A percentile compares a stretch with the other conserved stretches of the same genome.
Evolutionary conservation across 2,329 filamentous ascomycete genomes (phyloP).

Genomic region (Dactylellina drechsleri): DNA sequence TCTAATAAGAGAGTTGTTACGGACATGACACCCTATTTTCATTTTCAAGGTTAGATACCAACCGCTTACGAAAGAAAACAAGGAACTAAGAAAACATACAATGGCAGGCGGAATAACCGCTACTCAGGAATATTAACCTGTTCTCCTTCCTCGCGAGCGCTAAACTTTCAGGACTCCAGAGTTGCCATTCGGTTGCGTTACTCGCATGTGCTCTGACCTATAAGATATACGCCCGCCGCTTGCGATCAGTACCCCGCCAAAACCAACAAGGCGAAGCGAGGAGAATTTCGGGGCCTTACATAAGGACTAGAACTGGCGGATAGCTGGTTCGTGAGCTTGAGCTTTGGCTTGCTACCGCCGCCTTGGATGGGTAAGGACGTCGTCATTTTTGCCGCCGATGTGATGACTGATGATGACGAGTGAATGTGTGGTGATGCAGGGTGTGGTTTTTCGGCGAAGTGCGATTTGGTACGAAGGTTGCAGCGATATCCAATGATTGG

Average conservation of each 20-base stretch:
- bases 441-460: slow-evolving; percentile 18
- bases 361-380: slow-evolving; percentile 43
- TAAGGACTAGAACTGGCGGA: slow-evolving; percentile 57
- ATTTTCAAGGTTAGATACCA: slow-evolving; percentile 5
- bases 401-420: not conserved
- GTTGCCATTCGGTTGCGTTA: slow-evolving; percentile 91
- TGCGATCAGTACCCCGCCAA: slow-evolving; percentile 24
- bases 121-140: slow-evolving; percentile 89
- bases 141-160: slow-evolving; percentile 81
- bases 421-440: slow-evolving; percentile 3
- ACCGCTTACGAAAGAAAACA: not conserved
- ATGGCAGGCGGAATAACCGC: slow-evolving; percentile 95
- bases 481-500: not conserved
- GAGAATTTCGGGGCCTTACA: slow-evolving; percentile 45
- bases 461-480: slow-evolving; percentile 9
- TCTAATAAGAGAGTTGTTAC: not conserved
- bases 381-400: slow-evolving; percentile 29
- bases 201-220: slow-evolving; percentile 77
- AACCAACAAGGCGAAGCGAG: not conserved
- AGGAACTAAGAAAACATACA: slow-evolving; percentile 69
- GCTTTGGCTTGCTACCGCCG: slow-evolving; percentile 48
- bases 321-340: slow-evolving; percentile 57
- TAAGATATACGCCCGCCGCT: not conserved
- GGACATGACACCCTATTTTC: slow-evolving; percentile 62
- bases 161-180: slow-evolving; percentile 81